Evolutionary conservation across 1,284 basidiomycete genomes (phyloP).

Genomic region (Kwoniella shivajii): DNA sequence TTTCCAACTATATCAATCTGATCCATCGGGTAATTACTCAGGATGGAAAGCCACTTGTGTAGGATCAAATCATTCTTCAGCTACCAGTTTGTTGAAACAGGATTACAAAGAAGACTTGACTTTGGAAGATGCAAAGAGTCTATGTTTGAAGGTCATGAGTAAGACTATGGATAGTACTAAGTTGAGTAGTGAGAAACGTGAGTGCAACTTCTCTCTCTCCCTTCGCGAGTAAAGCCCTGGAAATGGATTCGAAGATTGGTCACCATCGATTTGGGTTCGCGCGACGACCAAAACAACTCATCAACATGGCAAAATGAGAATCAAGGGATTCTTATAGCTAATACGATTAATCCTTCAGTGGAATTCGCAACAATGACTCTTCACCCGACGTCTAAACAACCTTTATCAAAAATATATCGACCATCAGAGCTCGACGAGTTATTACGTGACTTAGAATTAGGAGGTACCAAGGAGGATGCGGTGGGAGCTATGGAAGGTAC

Average conservation of each 20-base stretch:
- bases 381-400: constrained; percentile 73
- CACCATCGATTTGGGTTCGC: too few relatives aligned
- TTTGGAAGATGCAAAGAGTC: constrained; percentile 85
- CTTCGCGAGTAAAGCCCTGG: neutral
- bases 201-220: constrained; percentile 45
- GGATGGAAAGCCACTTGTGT: constrained; percentile 99
- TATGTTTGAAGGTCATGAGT: constrained; percentile 93
- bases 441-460: constrained; percentile 78
- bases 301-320: too few relatives aligned
- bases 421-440: constrained; percentile 89
- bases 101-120: constrained; percentile 96
- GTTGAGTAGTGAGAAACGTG: constrained; percentile 89
- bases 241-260: too few relatives aligned
- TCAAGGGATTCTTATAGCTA: too few relatives aligned
- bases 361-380: constrained; percentile 94
- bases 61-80: constrained; percentile 84
- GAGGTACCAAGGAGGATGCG: constrained; percentile 76
- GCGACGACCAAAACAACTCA: too few relatives aligned
- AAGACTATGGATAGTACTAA: constrained; percentile 99
- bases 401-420: constrained; percentile 88
- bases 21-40: constrained; percentile 97
- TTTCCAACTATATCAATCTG: constrained; percentile 98
- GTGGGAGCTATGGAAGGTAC: constrained; percentile 51
- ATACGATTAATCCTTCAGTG: constrained; percentile 60
- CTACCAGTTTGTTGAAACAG: constrained; percentile 78